Evolutionary conservation across 108 stramenopile genomes (phyloP).

Genomic region (Mediolabrus comicus): DNA sequence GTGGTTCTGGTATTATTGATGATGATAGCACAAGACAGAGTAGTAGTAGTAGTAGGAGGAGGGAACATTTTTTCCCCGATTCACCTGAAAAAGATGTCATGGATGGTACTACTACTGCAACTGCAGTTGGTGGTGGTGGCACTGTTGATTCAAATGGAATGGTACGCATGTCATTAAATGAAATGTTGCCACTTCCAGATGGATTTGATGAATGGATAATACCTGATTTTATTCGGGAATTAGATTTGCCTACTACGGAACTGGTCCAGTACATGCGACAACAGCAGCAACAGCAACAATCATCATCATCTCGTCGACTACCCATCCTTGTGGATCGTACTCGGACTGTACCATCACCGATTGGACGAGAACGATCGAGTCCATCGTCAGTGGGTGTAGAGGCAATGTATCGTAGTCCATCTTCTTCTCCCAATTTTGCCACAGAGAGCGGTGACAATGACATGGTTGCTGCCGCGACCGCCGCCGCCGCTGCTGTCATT

Average conservation of each 20-base stretch:
- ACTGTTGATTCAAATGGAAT: conserved; percentile 10
- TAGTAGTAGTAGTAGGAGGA: background rate
- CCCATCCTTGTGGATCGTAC: conserved; percentile 39
- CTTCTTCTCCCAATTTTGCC: background rate
- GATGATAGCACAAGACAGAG: background rate
- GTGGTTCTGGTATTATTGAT: conserved; percentile 5
- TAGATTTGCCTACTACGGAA: conserved; percentile 47
- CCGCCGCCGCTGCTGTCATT: background rate
- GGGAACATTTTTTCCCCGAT: conserved; percentile 48
- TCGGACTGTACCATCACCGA: conserved; percentile 4
- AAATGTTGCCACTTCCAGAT: conserved; percentile 47
- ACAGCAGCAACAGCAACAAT: background rate
- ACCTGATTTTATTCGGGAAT: conserved; percentile 51
- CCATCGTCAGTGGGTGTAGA: conserved; percentile 43
- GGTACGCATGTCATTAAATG: conserved; percentile 6
- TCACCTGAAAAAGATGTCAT: background rate
- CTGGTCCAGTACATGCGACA: conserved; percentile 4
- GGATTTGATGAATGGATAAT: conserved; percentile 74
- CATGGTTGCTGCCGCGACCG: too few species aligned
- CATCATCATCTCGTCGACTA: background rate
- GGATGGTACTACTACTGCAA: background rate
- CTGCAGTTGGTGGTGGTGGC: background rate
- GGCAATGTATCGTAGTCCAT: conserved; percentile 45
- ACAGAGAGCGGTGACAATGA: background rate
- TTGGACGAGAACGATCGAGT: background rate